Evolutionary conservation across 306 rosid species (phyloP).

Genomic region (Geum urbanum): DNA sequence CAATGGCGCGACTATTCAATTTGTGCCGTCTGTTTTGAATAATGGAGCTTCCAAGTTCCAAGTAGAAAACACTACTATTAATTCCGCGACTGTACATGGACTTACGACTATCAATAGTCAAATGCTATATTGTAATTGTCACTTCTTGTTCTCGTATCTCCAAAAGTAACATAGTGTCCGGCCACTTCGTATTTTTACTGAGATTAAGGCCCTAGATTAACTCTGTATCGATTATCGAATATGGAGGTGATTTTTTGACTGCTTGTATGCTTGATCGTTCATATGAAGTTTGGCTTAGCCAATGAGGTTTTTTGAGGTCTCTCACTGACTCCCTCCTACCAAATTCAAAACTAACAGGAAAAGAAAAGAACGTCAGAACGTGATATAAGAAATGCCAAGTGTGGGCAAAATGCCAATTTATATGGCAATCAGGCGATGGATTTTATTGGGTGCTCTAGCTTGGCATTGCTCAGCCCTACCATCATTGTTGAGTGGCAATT

Average conservation of each 20-base stretch:
- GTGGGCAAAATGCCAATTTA: conserved; percentile 13
- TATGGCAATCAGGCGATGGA: not conserved
- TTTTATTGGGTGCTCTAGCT: not conserved
- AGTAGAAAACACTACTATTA: not conserved
- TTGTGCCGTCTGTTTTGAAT: not conserved
- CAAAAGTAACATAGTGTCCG: not conserved
- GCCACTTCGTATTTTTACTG: no score
- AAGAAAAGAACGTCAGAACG: not conserved
- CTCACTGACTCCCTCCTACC: conserved; percentile 7
- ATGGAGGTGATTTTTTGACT: not conserved
- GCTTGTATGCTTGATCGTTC: not conserved
- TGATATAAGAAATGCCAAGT: not conserved
- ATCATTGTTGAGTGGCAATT: conserved; percentile 38
- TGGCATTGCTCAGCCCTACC: conserved; percentile 5
- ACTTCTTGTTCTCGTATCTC: conserved; percentile 8
- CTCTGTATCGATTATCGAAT: not conserved
- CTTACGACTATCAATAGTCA: not conserved
- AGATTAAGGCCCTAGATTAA: no score
- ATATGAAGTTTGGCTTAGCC: not conserved
- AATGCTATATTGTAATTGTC: not conserved
- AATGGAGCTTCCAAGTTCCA: conserved; percentile 9
- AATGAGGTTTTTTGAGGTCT: not conserved
- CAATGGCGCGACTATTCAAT: not conserved
- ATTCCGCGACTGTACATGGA: not conserved
- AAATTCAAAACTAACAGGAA: not conserved